phyloP scores from a whole-genome alignment of 2,329 filamentous ascomycete species.

The Clathrospora elynae region DNA sequence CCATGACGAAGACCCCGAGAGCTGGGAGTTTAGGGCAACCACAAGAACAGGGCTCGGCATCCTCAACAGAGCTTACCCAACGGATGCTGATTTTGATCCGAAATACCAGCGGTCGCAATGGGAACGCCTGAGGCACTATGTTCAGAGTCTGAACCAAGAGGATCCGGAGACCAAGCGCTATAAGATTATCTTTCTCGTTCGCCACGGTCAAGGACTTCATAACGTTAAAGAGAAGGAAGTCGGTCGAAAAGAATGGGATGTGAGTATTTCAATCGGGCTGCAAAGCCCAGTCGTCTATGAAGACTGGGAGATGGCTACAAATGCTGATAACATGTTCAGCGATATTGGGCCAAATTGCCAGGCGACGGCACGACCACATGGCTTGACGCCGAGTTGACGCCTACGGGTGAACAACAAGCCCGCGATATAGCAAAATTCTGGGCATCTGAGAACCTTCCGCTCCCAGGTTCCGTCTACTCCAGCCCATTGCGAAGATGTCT shows the following conservation, averaged over 20 bases:
- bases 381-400: constrained; percentile 66
- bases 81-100: constrained; percentile 52
- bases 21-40: constrained; percentile 21
- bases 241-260: constrained; percentile 69
- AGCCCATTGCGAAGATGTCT: constrained; percentile 66
- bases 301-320: constrained; percentile 1
- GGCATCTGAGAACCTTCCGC: constrained; percentile 53
- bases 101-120: constrained; percentile 58
- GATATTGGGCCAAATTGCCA: constrained; percentile 65
- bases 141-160: constrained; percentile 58
- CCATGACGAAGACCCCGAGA: constrained; percentile 21
- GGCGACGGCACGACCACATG: constrained; percentile 65
- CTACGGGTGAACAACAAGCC: constrained; percentile 61
- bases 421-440: constrained; percentile 53
- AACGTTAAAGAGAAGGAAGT: constrained; percentile 67
- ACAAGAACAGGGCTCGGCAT: constrained; percentile 58
- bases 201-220: constrained; percentile 69
- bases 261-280: constrained; percentile 49
- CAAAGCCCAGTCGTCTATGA: not conserved
- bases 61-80: constrained; percentile 62
- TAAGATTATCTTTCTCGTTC: constrained; percentile 68
- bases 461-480: constrained; percentile 65
- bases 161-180: constrained; percentile 55
- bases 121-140: constrained; percentile 62
- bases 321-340: constrained; percentile 39